Base-by-base conservation (phyloP, 1,284 basidiomycete genomes). In the Chalciporus sp. region DNA sequence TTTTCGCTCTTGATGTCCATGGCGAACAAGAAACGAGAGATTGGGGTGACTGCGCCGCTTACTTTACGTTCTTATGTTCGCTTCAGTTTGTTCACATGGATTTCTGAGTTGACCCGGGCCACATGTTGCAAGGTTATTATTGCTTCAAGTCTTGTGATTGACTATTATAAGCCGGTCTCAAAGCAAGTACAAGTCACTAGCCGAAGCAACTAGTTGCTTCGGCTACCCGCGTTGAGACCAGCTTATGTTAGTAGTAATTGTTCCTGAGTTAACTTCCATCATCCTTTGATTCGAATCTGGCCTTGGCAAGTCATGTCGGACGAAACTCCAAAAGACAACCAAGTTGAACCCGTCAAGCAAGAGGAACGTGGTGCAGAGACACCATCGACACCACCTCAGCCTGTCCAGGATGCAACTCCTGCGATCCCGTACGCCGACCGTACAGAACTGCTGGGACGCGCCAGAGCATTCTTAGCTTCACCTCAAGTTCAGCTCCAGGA, bases 401-500 rank as follows among this genome's bases (percentile, higher is more conserved):
- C 42, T 10, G 20, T 40, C n/a, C 58, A 47, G 28, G 43, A 45
- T 19, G 16, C 43, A n/a, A 23, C 12, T 5, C n/a, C 56, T 19
- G 11, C 52, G 23, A 7, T 19, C 29, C 8, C 47, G 12, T 35
- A 48, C 19, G 2, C 45, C 8, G 42, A 63, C 51, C 71, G 75
- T 39, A 27, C 66, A 51, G 79, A 83, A 43, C 75, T 91, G 7
- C 59, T 91, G 27, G 62, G 78, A 26, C 80, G 76, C 50, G 89
- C 88, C 7, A 79, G 84, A 41, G 61, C 76, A 7, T 91, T 91
- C 67, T 74, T 91, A 10, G 67, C 69, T 11, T 87, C 89, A 2
- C 83, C 86, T 5, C 83, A 87, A 62, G 77, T 89, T 37, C 74
- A 77, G 14, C 68, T 80, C 49, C 85, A 89, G 61, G 83, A 88